Conservation (phyloP, 140 eudicot genomes). For the Anethum foeniculum region DNA sequence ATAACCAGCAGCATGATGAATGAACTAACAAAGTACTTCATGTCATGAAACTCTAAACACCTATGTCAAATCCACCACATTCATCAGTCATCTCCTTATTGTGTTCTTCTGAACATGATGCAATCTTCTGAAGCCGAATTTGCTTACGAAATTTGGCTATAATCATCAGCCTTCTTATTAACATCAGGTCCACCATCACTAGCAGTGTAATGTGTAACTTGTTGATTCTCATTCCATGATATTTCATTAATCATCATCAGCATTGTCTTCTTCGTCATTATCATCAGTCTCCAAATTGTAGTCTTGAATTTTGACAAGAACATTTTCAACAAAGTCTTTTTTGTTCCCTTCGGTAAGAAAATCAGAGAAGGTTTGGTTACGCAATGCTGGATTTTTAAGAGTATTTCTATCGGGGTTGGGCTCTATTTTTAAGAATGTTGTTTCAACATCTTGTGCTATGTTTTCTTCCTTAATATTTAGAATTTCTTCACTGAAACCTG, state of each 20-base stretch:
- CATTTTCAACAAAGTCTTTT: slow-evolving; percentile 23
- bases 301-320: slow-evolving; percentile 25
- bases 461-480: slow-evolving; percentile 13
- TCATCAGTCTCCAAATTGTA: slow-evolving; percentile 28
- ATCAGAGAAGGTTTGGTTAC: slow-evolving; percentile 10
- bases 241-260: slow-evolving; percentile 40
- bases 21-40: too few species aligned
- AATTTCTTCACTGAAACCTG: slow-evolving; percentile 16
- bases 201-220: slow-evolving; percentile 15
- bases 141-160: slow-evolving; percentile 60
- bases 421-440: too few species aligned
- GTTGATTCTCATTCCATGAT: slow-evolving; percentile 11
- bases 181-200: slow-evolving; percentile 5
- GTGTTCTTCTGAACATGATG: slow-evolving; percentile 53
- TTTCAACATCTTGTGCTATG: too few species aligned
- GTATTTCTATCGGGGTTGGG: neutral
- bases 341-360: slow-evolving; percentile 20
- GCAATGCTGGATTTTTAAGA: neutral
- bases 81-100: slow-evolving; percentile 25
- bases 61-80: slow-evolving; percentile 18
- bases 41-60: neutral
- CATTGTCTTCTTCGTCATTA: neutral
- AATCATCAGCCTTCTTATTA: neutral
- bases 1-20: too few species aligned
- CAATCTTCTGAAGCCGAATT: slow-evolving; percentile 69